phyloP scores from a whole-genome alignment of 495 filamentous ascomycete species.

The Venustampulla echinocandica region DNA sequence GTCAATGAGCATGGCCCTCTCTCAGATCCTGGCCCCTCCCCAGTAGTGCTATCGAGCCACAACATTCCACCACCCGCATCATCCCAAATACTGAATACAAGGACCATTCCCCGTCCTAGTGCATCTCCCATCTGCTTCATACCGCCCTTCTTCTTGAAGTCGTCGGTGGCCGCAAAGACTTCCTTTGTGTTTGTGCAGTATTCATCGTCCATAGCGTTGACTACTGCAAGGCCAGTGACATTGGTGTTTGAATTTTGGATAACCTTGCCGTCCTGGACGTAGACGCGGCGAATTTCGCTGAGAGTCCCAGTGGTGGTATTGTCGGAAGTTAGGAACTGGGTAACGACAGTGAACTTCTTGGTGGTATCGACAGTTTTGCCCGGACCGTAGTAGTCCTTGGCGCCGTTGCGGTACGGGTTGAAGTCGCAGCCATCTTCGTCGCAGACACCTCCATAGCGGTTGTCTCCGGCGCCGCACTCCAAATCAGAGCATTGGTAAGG shows the following conservation, averaged over 20 bases:
- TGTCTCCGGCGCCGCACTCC: slow-evolving; percentile 26
- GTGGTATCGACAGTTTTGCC: slow-evolving; percentile 49
- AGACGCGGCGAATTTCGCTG: slow-evolving; percentile 51
- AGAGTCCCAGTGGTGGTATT: slow-evolving; percentile 47
- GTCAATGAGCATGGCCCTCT: slow-evolving; percentile 50
- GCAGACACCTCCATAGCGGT: slow-evolving; percentile 47
- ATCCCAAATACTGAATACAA: slow-evolving; percentile 62
- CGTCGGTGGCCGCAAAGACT: slow-evolving; percentile 46
- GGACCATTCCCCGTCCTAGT: slow-evolving; percentile 50
- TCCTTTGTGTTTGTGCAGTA: slow-evolving; percentile 54
- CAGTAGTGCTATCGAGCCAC: slow-evolving; percentile 84
- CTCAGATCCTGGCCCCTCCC: slow-evolving; percentile 25
- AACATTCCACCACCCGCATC: slow-evolving; percentile 67
- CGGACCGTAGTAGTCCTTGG: slow-evolving; percentile 48
- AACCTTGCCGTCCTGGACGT: slow-evolving; percentile 52
- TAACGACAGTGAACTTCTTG: slow-evolving; percentile 56
- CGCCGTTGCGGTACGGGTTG: slow-evolving; percentile 56
- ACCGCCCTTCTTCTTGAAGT: slow-evolving; percentile 49
- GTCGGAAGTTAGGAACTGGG: slow-evolving; percentile 56
- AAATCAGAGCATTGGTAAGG: slow-evolving; percentile 10
- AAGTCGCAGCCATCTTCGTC: slow-evolving; percentile 68
- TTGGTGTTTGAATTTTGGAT: slow-evolving; percentile 34
- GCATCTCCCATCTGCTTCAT: slow-evolving; percentile 45
- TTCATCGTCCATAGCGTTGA: slow-evolving; percentile 46
- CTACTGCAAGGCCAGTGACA: slow-evolving; percentile 38